Evolutionary conservation across 2,329 filamentous ascomycete genomes (phyloP), one percentile per base, ranked within the genome.

Genomic region (Fusarium sp.): DNA sequence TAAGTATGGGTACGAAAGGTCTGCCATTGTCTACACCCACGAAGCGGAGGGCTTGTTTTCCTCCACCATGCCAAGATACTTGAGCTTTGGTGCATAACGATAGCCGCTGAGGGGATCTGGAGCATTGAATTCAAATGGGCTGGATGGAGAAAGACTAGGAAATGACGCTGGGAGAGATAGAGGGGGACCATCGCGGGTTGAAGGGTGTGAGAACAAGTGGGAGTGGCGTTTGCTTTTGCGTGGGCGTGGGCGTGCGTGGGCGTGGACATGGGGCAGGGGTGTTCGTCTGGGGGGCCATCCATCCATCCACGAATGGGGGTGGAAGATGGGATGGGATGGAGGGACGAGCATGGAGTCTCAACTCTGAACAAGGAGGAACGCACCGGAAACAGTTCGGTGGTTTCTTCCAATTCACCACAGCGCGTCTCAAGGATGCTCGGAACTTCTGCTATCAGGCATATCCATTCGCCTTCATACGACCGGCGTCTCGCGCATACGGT

Each of bases 51-150:
- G 40, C 43, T 64, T 35, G 35, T 17, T 33, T 49, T 62, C 51
- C 59, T 64, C 45, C 47, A 51, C 44, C 56, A 47, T 66, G 61
- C 37, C 49, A 57, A 68, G 67, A 56, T 66, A 66, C 56, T 65
- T 57, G 57, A 72, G 62, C 70, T 76, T 68, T 75, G 65, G 66
- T 74, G 74, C 75, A 75, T 76, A 67, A 67, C 68, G 64, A 74
- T 76, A 76, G 72, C 72, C 74, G 75, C 75, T 72, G 64, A 67
- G 57, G 65, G 61, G 51, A 37, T 51, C 51, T 68, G 53, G 70
- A 65, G 68, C 22, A 54, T 14, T 49, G 45, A 60, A 61, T 54
- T 58, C 65, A 26, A 64, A 65, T 53, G 68, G 55, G 63, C 47
- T 68, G 59, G 55, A 57, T 54, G 68, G 64, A 50, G 46, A 62